Conservation (phyloP, 139 green algal species). For the Chlamydomonas eustigma region DNA sequence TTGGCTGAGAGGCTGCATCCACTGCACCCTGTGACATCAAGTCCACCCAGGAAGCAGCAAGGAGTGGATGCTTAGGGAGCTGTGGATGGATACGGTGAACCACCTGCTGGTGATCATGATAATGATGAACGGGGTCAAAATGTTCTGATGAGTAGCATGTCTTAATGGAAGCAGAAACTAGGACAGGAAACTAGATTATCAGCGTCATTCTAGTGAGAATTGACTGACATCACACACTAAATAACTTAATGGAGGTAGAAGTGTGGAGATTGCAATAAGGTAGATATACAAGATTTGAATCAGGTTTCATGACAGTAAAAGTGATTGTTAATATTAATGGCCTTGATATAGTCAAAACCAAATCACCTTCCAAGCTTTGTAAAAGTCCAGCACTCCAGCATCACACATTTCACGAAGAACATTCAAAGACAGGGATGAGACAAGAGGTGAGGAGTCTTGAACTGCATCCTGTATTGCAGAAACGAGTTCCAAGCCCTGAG, state of each 20-base stretch:
- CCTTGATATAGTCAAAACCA: no score
- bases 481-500: slow-evolving; percentile 37
- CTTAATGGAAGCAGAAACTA: no score
- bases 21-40: slow-evolving; percentile 34
- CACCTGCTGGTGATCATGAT: background rate
- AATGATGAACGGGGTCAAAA: background rate
- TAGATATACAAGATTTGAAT: no score
- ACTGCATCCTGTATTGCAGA: slow-evolving; percentile 37
- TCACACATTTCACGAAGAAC: slow-evolving; percentile 37
- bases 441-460: slow-evolving; percentile 24
- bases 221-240: no score
- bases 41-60: slow-evolving; percentile 42
- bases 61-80: slow-evolving; percentile 30
- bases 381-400: slow-evolving; percentile 60
- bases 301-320: no score
- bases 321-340: no score
- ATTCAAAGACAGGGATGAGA: slow-evolving; percentile 37
- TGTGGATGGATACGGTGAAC: slow-evolving; percentile 18
- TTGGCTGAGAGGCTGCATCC: slow-evolving; percentile 33
- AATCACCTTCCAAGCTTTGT: slow-evolving; percentile 40
- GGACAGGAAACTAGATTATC: no score
- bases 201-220: no score
- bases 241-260: no score
- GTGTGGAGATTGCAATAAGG: no score
- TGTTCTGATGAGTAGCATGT: no score